Conservation (phyloP, 495 filamentous ascomycete genomes). For the Penicillium coprophilum region DNA sequence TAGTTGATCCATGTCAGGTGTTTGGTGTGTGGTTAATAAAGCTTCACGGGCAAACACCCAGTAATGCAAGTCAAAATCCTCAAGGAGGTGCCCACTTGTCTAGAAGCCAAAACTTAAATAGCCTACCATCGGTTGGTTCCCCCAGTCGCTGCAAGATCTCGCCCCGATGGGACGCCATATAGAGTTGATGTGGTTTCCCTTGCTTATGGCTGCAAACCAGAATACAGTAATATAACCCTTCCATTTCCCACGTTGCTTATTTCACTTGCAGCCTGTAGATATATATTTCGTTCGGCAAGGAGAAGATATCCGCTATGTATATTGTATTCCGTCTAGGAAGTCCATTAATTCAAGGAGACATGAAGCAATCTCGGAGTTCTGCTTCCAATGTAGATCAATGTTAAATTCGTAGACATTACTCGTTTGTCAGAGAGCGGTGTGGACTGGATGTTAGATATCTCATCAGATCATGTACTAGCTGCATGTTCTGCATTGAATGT, state of each 20-base stretch:
- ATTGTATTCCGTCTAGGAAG: neutral
- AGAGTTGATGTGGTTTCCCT: slow-evolving; percentile 16
- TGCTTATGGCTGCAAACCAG: slow-evolving; percentile 10
- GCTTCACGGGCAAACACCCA: slow-evolving; percentile 5
- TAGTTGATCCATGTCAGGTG: neutral
- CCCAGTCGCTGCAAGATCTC: slow-evolving; percentile 19
- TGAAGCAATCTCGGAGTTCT: slow-evolving; percentile 7
- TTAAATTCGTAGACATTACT: neutral
- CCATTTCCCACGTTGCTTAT: slow-evolving; percentile 12
- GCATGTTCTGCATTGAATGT: slow-evolving; percentile 6
- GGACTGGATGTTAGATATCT: neutral
- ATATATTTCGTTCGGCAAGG: slow-evolving; percentile 10
- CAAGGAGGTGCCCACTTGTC: slow-evolving; percentile 2
- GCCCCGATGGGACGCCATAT: neutral
- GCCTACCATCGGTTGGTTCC: slow-evolving; percentile 4
- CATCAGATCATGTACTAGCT: neutral
- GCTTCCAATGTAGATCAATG: slow-evolving; percentile 9
- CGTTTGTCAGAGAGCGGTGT: slow-evolving; percentile 4
- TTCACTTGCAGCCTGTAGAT: neutral
- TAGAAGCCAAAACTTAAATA: slow-evolving; percentile 11
- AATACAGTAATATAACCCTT: slow-evolving; percentile 1
- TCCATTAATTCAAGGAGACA: neutral
- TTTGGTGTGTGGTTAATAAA: neutral
- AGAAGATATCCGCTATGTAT: neutral
- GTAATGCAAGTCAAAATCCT: slow-evolving; percentile 1